Percentiles rank a stretch among this genome's conserved stretches.
These are phyloP conservation scores for Mrakiaceae sp. DNA, from an alignment of 1,284 basidiomycete genomes.

Conservation along the genomic window DNA sequence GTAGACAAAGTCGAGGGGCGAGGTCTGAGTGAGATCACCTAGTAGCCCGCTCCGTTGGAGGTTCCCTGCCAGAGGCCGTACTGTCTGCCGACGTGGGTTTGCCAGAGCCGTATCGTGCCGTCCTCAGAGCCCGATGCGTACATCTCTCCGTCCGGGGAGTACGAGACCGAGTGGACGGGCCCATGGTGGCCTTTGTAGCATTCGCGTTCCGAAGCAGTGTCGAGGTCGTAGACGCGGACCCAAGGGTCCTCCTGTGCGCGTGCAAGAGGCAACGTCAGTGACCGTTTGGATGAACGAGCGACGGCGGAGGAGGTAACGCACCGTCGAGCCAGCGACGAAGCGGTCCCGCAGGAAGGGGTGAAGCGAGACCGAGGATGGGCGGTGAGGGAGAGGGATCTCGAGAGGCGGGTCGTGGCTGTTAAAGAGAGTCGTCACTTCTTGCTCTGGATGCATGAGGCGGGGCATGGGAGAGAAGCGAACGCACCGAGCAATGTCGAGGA, in stretches of 20 bases:
- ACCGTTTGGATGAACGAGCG: no score
- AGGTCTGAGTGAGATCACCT: no score
- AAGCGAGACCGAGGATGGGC: constrained; percentile 80
- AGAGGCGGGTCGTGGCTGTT: constrained; percentile 44
- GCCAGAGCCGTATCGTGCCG: constrained; percentile 87
- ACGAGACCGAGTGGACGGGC: constrained; percentile 87
- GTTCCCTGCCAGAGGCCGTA: constrained; percentile 17
- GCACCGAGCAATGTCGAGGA: constrained; percentile 43
- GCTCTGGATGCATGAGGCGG: not conserved
- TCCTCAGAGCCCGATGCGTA: constrained; percentile 84
- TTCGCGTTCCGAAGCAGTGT: constrained; percentile 75
- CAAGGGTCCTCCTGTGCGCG: constrained; percentile 61
- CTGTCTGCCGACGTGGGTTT: constrained; percentile 64
- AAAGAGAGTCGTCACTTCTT: not conserved
- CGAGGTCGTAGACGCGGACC: constrained; percentile 84
- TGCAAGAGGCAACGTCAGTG: no score
- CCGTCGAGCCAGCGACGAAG: constrained; percentile 79
- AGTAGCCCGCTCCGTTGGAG: not conserved
- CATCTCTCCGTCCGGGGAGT: constrained; percentile 95
- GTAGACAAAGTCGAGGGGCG: no score
- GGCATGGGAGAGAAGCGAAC: constrained; percentile 19
- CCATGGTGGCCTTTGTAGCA: constrained; percentile 92
- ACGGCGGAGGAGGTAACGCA: no score
- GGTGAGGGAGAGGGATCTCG: constrained; percentile 51
- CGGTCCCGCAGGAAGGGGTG: constrained; percentile 79